Base-by-base conservation (phyloP, 768 basidiomycete genomes). In the Suillus plorans region DNA sequence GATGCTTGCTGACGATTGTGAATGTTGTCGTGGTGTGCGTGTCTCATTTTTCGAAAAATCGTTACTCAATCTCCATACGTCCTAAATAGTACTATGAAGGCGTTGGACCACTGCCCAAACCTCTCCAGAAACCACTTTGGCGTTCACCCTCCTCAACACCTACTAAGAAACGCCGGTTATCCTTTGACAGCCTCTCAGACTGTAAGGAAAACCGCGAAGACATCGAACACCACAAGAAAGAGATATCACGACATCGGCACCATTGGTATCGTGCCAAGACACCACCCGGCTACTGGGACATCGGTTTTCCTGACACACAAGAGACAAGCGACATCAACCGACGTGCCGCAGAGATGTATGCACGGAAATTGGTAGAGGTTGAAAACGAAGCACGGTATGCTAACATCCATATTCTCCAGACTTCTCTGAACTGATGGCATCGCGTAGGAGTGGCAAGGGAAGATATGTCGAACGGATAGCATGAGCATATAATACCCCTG, bases 231-330 rank as follows among this genome's bases (percentile, higher is more conserved):
- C 92, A 91, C 72, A 87, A 86, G 76, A 83, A 90, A 66, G 77
- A 81, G 8, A 88, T 93, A 59, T 92, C 90, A 44, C 82, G 89
- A 37, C 91, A 93, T 73, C 82, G 90, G 18, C 82, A 87, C 64
- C 82, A 87, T 22, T 94, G 90, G 91, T 81, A 81, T 36, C 82
- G 86, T 55, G 82, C 88, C 1, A 83, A 81, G 59, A 95, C 93
- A 2, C 95, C 95, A 13, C 94, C 93, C 1, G 88, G 86, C 18
- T 97, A 92, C 76, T 96, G 94, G 92, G 82, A 89, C 63, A 95
- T 96, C 64, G 94, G 91, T 1, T 96, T 98, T 73, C 95, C 95
- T 1, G 81, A 82, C 68, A 95, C 95, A 4, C 95, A 96, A 74
- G 86, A 93, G 71, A 88, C 86, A 18, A 83, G 80, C 55, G 82